These are phyloP conservation scores for Colletotrichum kahawae DNA, from an alignment of 2,329 filamentous ascomycete species.

Conservation along the genomic window DNA sequence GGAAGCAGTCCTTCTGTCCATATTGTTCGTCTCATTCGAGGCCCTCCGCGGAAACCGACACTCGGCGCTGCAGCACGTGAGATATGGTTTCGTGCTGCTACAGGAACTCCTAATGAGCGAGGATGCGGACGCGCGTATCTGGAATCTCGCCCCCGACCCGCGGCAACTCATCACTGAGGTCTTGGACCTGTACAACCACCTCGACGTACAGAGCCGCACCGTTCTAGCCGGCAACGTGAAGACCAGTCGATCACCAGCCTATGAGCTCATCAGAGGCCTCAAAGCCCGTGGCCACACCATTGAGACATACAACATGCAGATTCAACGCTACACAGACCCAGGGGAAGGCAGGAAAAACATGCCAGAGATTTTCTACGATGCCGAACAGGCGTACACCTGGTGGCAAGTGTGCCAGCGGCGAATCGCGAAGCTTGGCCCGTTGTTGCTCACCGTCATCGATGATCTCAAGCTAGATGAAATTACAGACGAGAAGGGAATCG, in stretches of 20 bases:
- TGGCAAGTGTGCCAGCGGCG: conserved; percentile 42
- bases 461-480: conserved; percentile 14
- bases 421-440: conserved; percentile 33
- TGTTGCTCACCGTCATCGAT: conserved; percentile 10
- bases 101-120: conserved; percentile 2
- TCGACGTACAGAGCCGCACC: conserved; percentile 19
- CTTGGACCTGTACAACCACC: conserved; percentile 10
- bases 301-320: conserved; percentile 18
- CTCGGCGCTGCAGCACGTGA: conserved; percentile 44
- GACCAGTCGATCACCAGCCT: background rate
- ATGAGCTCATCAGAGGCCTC: conserved; percentile 11
- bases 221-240: conserved; percentile 4
- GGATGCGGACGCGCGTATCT: background rate
- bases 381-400: conserved; percentile 41
- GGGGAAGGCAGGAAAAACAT: conserved; percentile 31
- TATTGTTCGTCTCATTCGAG: conserved; percentile 48
- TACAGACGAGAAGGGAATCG: conserved; percentile 6
- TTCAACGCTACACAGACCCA: conserved; percentile 12
- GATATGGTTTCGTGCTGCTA: conserved; percentile 36
- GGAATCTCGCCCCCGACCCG: conserved; percentile 18
- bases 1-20: conserved; percentile 42
- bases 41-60: conserved; percentile 43
- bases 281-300: conserved; percentile 9
- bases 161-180: conserved; percentile 16
- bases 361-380: conserved; percentile 33